Percentiles rank a stretch among this genome's conserved stretches.
phyloP scores from a whole-genome alignment of 768 basidiomycete species.

The Tephrocybe sp. region DNA sequence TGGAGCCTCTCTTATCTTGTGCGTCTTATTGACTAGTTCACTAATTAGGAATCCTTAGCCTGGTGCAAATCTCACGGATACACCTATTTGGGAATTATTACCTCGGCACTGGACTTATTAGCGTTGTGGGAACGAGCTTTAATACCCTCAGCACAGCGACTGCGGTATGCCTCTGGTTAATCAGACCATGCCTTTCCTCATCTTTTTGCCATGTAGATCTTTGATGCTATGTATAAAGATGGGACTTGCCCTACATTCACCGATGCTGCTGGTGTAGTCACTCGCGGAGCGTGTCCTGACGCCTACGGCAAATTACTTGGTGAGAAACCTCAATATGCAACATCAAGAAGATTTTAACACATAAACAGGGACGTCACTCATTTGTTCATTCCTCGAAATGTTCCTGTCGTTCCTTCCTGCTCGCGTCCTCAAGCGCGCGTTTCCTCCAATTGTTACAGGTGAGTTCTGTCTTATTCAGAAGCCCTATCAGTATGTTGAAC shows the following conservation, averaged over 20 bases:
- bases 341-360: not conserved
- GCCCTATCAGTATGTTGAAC: not conserved
- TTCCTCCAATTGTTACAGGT: conserved; percentile 82
- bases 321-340: conserved; percentile 20
- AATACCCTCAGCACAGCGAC: conserved; percentile 73
- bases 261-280: conserved; percentile 55
- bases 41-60: conserved; percentile 62
- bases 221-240: conserved; percentile 72
- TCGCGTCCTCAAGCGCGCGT: conserved; percentile 57
- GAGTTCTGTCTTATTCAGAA: conserved; percentile 1
- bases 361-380: conserved; percentile 61
- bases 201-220: conserved; percentile 44
- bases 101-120: conserved; percentile 77
- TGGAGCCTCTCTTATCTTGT: conserved; percentile 1
- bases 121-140: conserved; percentile 81
- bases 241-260: conserved; percentile 70
- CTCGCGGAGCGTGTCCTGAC: conserved; percentile 66
- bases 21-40: not conserved
- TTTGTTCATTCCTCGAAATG: conserved; percentile 83
- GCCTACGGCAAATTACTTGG: conserved; percentile 80
- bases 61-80: conserved; percentile 76
- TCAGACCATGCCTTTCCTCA: not conserved
- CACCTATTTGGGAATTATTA: conserved; percentile 60
- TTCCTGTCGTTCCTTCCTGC: conserved; percentile 72
- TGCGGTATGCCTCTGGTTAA: conserved; percentile 40